A percentile compares a stretch with the other conserved stretches of the same genome.
These are phyloP conservation scores for Metschnikowia cerradonensis DNA, from an alignment of 805 yeast genomes.

Conservation along the genomic window DNA sequence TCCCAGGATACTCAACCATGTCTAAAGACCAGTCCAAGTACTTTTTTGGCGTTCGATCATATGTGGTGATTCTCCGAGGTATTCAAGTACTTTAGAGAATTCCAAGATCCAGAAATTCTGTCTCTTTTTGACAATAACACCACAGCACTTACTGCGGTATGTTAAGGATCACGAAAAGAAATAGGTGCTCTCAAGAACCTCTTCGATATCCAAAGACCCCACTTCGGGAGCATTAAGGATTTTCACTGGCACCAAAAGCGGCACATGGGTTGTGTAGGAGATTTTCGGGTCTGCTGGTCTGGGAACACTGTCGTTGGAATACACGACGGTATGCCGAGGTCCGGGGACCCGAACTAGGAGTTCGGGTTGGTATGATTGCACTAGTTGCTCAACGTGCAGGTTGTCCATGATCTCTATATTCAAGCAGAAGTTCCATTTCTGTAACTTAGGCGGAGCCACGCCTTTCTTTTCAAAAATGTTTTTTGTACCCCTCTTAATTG, in stretches of 20 bases:
- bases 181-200: slow-evolving; percentile 30
- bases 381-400: slow-evolving; percentile 9
- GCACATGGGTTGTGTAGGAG: slow-evolving; percentile 15
- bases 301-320: neutral
- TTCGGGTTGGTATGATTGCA: slow-evolving; percentile 22
- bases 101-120: no score
- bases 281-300: neutral
- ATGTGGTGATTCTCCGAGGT: no score
- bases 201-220: slow-evolving; percentile 31
- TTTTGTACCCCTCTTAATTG: no score
- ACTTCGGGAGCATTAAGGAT: slow-evolving; percentile 26
- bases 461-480: neutral
- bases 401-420: slow-evolving; percentile 9
- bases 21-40: no score
- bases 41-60: no score
- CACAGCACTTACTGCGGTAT: no score
- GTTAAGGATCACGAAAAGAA: slow-evolving; percentile 30
- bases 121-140: no score
- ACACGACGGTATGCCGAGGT: slow-evolving; percentile 5
- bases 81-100: no score
- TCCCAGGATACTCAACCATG: no score
- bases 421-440: slow-evolving; percentile 7
- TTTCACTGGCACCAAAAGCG: slow-evolving; percentile 30
- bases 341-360: slow-evolving; percentile 16
- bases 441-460: neutral